These are phyloP conservation scores for Aureobasidium vineae DNA, from an alignment of 2,329 filamentous ascomycete species.

Conservation along the genomic window DNA sequence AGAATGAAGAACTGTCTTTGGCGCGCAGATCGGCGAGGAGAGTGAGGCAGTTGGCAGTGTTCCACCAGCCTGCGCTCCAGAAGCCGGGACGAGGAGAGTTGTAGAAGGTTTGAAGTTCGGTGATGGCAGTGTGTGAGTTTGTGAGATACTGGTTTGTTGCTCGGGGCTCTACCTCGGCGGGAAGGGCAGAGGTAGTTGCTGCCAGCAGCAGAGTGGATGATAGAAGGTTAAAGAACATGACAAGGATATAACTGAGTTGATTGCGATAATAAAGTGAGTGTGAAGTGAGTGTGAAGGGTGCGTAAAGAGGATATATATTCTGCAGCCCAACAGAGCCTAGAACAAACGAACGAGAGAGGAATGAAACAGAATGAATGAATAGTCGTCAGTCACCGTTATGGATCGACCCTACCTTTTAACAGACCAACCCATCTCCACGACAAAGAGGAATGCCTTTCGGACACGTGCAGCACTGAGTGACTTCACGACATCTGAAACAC, in stretches of 20 bases:
- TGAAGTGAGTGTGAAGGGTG: background rate
- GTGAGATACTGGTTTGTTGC: constrained; percentile 19
- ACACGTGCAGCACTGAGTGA: background rate
- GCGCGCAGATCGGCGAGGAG: constrained; percentile 27
- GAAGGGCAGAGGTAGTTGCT: constrained; percentile 18
- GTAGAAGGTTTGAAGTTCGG: constrained; percentile 25
- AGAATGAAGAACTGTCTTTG: constrained; percentile 17
- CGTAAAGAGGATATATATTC: constrained; percentile 6
- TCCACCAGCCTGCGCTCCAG: constrained; percentile 28
- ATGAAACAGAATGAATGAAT: constrained; percentile 8
- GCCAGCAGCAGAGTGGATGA: constrained; percentile 16
- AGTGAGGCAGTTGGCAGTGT: constrained; percentile 26
- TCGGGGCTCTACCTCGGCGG: background rate
- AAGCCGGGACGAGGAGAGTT: constrained; percentile 17
- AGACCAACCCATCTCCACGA: background rate
- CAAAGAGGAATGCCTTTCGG: background rate
- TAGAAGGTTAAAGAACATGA: background rate
- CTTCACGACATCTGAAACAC: constrained; percentile 13
- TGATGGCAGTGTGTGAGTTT: constrained; percentile 24
- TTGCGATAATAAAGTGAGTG: background rate
- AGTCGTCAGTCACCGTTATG: background rate
- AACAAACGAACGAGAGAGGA: background rate
- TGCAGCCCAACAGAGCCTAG: background rate
- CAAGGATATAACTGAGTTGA: background rate
- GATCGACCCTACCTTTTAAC: constrained; percentile 3